Evolutionary conservation across 1,284 basidiomycete species (phyloP).

Genomic region (Cronartium quercuum): DNA sequence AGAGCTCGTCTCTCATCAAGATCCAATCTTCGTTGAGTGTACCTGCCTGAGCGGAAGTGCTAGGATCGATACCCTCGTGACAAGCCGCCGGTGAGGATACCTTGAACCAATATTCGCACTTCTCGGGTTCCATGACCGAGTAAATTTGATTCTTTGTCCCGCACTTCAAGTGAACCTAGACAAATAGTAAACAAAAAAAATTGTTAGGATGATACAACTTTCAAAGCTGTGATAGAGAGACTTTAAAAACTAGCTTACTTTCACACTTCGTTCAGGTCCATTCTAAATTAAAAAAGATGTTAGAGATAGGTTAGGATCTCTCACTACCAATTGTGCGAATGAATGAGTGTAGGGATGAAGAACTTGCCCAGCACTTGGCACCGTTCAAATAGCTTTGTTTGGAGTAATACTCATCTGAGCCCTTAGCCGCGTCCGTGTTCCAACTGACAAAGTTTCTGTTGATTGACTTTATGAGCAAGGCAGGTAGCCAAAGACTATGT

Average conservation of each 20-base stretch:
- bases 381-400: conserved; percentile 76
- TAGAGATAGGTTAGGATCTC: not conserved
- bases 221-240: not conserved
- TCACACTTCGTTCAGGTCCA: conserved; percentile 75
- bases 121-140: conserved; percentile 81
- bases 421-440: conserved; percentile 60
- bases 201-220: not conserved
- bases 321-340: not conserved
- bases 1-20: conserved; percentile 81
- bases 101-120: conserved; percentile 90
- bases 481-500: not conserved
- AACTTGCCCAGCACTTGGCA: conserved; percentile 63
- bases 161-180: conserved; percentile 74
- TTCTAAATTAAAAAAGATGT: conserved; percentile 55
- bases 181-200: not conserved
- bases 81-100: conserved; percentile 85
- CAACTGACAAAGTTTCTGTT: conserved; percentile 67
- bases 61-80: conserved; percentile 43
- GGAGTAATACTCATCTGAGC: conserved; percentile 67
- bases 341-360: not conserved
- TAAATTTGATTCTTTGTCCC: conserved; percentile 78
- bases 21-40: conserved; percentile 89
- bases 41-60: conserved; percentile 77
- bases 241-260: conserved; percentile 52
- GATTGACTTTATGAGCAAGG: not conserved